Evolutionary conservation across 1,284 basidiomycete genomes (phyloP), one percentile per base, ranked within the genome.

Genomic region (Ustilago crameri): DNA sequence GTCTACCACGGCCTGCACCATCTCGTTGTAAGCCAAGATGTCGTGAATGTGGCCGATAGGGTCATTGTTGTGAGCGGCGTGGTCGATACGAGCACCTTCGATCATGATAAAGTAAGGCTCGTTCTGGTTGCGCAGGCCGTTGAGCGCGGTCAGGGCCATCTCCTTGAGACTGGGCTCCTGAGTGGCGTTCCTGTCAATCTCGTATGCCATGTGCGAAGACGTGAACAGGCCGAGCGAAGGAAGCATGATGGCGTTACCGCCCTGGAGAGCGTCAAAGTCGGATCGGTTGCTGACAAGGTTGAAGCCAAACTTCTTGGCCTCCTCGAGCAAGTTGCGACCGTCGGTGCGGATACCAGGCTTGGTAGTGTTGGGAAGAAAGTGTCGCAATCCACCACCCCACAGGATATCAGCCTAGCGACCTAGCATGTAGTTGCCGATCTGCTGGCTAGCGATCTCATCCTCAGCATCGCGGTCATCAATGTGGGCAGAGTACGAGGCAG

Each of bases 61-160:
- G 43, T 83, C 82, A 52, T 83, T 83, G 61, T 76, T 75, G 74
- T 83, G 82, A 9, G 61, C 82, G 27, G 82, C 82, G 53, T 79
- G 78, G 60, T 79, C 78, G 61, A 79, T 78, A n/a, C 78, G 58
- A 3, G 68, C 80, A 41, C 61, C 76, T 51, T 80, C 79, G 48
- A 71, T 75, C 78, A 83, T 82, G 56, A 84, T 73, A 62, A 83
- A 82, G 75, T 76, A 84, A 0, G 80, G 81, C 70, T 78, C 61
- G 50, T 76, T 66, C 46, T 44, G 51, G 38, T 66, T 51, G 54
- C 78, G 68, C 32, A 84, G 74, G 1, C 73, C 76, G 26, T 75
- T 71, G 46, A 84, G 74, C 3, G 82, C 80, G 9, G 79, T 78
- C 26, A 78, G 59, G 1, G 82, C 77, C 80, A 84, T 83, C 61